A percentile compares a stretch with the other conserved stretches of the same genome.
phyloP scores from a whole-genome alignment of 73 alveolate genomes.

The Blepharisma japonicum region DNA sequence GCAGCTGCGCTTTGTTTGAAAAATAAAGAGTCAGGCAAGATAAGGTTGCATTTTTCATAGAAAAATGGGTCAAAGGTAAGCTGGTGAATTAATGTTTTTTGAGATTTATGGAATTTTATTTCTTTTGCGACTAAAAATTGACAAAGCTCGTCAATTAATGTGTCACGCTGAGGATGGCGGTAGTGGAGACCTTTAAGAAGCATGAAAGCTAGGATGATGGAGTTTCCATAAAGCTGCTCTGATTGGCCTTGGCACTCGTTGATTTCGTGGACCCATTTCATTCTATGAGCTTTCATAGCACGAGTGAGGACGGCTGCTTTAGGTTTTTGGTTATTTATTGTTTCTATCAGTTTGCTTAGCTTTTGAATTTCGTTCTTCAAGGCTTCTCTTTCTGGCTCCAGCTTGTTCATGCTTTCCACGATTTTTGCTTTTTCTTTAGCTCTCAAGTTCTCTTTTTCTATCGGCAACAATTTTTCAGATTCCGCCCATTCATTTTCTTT shows the following conservation, averaged over 20 bases:
- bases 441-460: neutral
- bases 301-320: too few species aligned
- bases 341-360: too few species aligned
- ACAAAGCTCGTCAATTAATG: neutral
- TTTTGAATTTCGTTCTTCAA: conserved; percentile 5
- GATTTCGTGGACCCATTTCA: too few species aligned
- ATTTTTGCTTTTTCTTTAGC: neutral
- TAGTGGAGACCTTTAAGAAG: neutral
- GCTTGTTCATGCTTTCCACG: neutral
- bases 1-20: neutral
- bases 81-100: neutral
- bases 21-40: neutral
- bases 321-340: too few species aligned
- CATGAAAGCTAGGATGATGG: too few species aligned
- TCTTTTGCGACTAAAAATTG: neutral
- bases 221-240: too few species aligned
- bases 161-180: neutral
- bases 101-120: neutral
- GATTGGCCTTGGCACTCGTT: too few species aligned
- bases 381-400: neutral
- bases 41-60: neutral
- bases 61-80: neutral
- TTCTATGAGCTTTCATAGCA: too few species aligned
- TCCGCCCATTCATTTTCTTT: conserved; percentile 1
- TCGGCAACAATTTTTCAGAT: neutral